Conservation (phyloP, 2,329 filamentous ascomycete species). For the Escovopsis sp. region DNA sequence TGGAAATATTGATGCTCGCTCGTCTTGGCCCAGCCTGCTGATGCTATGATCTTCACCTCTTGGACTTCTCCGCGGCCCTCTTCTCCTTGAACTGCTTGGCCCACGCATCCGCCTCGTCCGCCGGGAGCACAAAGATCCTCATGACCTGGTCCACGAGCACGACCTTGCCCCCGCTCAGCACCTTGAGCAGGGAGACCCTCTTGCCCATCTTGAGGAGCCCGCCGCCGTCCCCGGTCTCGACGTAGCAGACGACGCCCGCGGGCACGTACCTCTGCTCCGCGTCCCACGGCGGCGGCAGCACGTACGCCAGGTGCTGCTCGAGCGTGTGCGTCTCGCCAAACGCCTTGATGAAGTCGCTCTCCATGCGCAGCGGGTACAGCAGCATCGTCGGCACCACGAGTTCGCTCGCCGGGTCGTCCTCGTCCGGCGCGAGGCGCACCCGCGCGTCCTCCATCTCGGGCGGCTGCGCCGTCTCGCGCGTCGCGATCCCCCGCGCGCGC, state of each 20-base stretch:
- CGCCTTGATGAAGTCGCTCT: slow-evolving; percentile 83
- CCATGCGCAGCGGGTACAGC: slow-evolving; percentile 67
- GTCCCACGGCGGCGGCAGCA: slow-evolving; percentile 87
- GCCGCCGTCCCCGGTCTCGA: slow-evolving; percentile 68
- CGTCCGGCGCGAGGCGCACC: slow-evolving; percentile 55
- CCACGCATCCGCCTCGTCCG: slow-evolving; percentile 54
- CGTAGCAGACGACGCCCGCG: slow-evolving; percentile 65
- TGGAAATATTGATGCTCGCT: too few relatives aligned
- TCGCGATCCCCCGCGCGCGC: slow-evolving; percentile 53
- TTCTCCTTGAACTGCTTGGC: slow-evolving; percentile 72
- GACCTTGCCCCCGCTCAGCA: slow-evolving; percentile 60
- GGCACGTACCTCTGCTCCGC: slow-evolving; percentile 47
- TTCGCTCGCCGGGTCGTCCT: slow-evolving; percentile 55
- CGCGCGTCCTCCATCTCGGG: slow-evolving; percentile 80
- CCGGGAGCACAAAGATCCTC: slow-evolving; percentile 69
- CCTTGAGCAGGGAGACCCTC: slow-evolving; percentile 62
- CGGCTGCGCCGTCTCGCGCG: slow-evolving; percentile 50
- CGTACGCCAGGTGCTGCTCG: slow-evolving; percentile 65
- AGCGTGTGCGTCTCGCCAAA: slow-evolving; percentile 67
- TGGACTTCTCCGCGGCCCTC: slow-evolving; percentile 36
- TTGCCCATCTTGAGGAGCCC: slow-evolving; percentile 82
- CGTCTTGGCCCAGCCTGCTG: too few relatives aligned
- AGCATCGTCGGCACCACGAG: slow-evolving; percentile 68
- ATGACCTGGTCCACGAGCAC: slow-evolving; percentile 82
- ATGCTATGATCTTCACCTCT: slow-evolving; percentile 1